Evolutionary conservation across 495 filamentous ascomycete species (phyloP).

Genomic region (Hyaloscypha finlandica): DNA sequence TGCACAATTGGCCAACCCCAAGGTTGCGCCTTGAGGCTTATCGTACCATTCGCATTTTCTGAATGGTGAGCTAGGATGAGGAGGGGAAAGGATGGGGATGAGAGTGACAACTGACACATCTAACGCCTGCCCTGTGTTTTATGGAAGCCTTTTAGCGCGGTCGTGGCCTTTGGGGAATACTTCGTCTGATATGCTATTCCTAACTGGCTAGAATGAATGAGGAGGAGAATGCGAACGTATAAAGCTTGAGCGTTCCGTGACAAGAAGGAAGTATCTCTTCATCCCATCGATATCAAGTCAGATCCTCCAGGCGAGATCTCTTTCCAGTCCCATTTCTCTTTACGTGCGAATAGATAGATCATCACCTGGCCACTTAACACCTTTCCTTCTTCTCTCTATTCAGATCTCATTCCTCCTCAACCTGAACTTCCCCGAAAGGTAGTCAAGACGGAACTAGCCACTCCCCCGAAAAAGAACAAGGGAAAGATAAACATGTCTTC

Average conservation of each 20-base stretch:
- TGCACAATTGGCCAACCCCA: too few relatives aligned
- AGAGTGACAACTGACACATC: too few relatives aligned
- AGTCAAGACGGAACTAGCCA: neutral
- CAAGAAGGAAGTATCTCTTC: too few relatives aligned
- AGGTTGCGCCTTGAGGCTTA: too few relatives aligned
- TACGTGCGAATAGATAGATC: conserved; percentile 1
- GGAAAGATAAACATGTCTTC: conserved; percentile 16
- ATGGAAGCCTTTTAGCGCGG: too few relatives aligned
- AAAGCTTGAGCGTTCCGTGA: neutral
- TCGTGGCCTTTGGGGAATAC: neutral
- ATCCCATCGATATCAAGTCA: conserved; percentile 6
- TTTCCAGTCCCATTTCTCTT: conserved; percentile 1
- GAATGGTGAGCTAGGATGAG: too few relatives aligned
- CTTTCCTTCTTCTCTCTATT: neutral
- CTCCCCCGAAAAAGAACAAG: neutral
- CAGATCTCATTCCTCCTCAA: neutral
- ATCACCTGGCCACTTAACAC: conserved; percentile 14
- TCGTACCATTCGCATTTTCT: too few relatives aligned
- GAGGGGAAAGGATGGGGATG: too few relatives aligned
- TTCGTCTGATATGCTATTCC: neutral
- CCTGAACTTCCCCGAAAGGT: neutral
- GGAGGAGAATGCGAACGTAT: neutral
- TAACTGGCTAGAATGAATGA: too few relatives aligned
- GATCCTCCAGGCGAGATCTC: conserved; percentile 25
- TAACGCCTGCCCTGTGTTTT: too few relatives aligned